These are phyloP conservation scores for Bimuria novae-zelandiae DNA, from an alignment of 2,329 filamentous ascomycete genomes.

Conservation along the genomic window DNA sequence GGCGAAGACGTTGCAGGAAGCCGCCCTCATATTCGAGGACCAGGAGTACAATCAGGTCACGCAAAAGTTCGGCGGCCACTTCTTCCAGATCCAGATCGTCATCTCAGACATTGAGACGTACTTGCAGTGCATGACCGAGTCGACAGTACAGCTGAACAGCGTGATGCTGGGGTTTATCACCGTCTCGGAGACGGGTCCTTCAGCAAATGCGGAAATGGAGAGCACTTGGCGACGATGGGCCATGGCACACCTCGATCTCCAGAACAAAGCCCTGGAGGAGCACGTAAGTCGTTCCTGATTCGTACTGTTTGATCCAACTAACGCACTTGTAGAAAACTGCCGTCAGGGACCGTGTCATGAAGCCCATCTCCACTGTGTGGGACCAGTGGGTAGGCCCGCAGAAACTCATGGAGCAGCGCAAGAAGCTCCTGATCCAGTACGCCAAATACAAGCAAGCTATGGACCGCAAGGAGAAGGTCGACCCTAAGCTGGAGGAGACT, in stretches of 20 bases:
- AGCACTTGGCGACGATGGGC: conserved; percentile 95
- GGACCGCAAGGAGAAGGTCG: conserved; percentile 80
- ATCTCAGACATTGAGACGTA: conserved; percentile 94
- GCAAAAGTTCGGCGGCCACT: conserved; percentile 89
- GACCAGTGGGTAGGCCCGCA: conserved; percentile 82
- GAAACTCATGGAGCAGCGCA: conserved; percentile 89
- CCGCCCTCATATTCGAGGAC: conserved; percentile 72
- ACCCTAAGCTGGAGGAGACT: conserved; percentile 81
- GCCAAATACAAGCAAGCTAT: conserved; percentile 78
- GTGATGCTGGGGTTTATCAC: conserved; percentile 82
- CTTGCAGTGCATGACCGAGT: conserved; percentile 77
- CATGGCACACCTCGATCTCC: conserved; percentile 82
- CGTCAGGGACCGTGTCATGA: conserved; percentile 81
- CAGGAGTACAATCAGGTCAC: conserved; percentile 78
- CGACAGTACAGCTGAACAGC: conserved; percentile 79
- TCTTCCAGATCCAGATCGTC: conserved; percentile 88
- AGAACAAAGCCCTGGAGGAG: conserved; percentile 79
- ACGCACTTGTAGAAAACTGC: conserved; percentile 56
- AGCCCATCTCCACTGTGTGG: conserved; percentile 79
- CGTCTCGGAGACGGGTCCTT: conserved; percentile 69
- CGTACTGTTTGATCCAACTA: conserved; percentile 13
- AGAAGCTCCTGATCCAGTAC: conserved; percentile 89
- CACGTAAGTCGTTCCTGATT: conserved; percentile 64
- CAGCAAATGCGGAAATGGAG: conserved; percentile 76
- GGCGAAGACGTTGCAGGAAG: conserved; percentile 71